Evolutionary conservation across 495 filamentous ascomycete genomes (phyloP), one percentile per base, ranked within the genome.

Genomic region (Penicillium manginii): DNA sequence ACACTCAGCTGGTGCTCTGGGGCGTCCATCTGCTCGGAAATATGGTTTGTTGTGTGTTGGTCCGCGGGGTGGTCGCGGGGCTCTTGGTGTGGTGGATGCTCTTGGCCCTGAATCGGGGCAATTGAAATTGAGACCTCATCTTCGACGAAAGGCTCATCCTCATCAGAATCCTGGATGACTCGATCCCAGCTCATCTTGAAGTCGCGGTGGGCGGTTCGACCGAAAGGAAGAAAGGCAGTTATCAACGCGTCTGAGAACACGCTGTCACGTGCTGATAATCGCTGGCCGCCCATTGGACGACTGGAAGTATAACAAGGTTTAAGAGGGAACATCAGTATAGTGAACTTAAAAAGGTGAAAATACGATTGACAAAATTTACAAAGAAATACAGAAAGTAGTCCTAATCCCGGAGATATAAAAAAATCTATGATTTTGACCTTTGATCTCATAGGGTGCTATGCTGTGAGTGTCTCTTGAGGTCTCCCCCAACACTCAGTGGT

Each of bases 141-240:
- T 52, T 69, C 74, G 32, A 63, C 60, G n/a, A 75, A 60, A 42
- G 60, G 66, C 37, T 81, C 73, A 8, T 76, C 78, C 53, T 82
- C 81, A 19, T 82, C 80, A 14, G 81, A 83, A 57, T 83, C 81
- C 50, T 79, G 76, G 29, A 83, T 79, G 15, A 82, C 68, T 45
- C 75, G 74, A 51, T 73, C 54, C 58, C 59, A 62, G 47, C 67
- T 60, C 75, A 78, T 78, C 33, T 26, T 9, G 37, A 48, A 52
- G 50, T 37, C 32, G 54, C 54, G 19, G 40, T 50, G 46, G 19
- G 40, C 47, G 18, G 22, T 53, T 39, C 22, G 56, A 21, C 39
- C 37, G 52, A 47, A 5, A n/a, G n/a, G 39, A 42, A 7, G 15
- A 17, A 55, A 35, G 19, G 45, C 31, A 45, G 54, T 68, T 60